Evolutionary conservation across 78 protist genomes (phyloP), one percentile per base, ranked within the genome.

Genomic region (Ministeria vibrans): DNA sequence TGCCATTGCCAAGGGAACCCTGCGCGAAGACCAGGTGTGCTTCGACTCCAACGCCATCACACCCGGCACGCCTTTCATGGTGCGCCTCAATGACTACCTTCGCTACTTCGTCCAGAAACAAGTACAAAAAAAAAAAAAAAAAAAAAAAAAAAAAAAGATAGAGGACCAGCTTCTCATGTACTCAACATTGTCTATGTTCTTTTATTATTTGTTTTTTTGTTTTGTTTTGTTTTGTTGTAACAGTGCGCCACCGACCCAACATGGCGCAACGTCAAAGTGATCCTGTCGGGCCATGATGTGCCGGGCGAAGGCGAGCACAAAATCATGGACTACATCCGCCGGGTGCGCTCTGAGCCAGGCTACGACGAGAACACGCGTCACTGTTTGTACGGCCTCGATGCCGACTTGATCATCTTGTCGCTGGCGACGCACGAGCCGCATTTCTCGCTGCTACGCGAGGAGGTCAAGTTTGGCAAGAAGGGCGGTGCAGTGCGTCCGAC

Each of bases 291-390:
- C 46, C 49, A 77, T 75, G 80, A 79, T 23, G 64, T 15, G 49
- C 77, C 95, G 0, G 98, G 98, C 1, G 96, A 92, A 63, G 98
- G 98, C 23, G 98, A 95, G 87, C 98, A 95, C 77, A 95, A 95
- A 89, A 89, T 95, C 59, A 83, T 88, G 87, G 88, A 83, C 34
- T 88, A 63, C 75, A 87, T 95, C 85, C 80, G 98, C 49, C n/a
- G 2, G 41, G 51, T 39, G 55, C 34, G 39, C 30, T 0, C 34
- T 36, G 46, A 1, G 44, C 69, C 51, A 0, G 63, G 0, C 66
- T 70, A 63, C 43, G 45, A 79, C 83, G 70, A 76, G 3, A 79
- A 79, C 77, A 70, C 77, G 6, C 64, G 86, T 13, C 98, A 96
- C 82, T 91, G 95, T 72, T n/a, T 94, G 73, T 93, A 93, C 80